These are phyloP conservation scores for Cupressus sempervirens DNA, from an alignment of 75 land plant genomes.

Conservation along the genomic window DNA sequence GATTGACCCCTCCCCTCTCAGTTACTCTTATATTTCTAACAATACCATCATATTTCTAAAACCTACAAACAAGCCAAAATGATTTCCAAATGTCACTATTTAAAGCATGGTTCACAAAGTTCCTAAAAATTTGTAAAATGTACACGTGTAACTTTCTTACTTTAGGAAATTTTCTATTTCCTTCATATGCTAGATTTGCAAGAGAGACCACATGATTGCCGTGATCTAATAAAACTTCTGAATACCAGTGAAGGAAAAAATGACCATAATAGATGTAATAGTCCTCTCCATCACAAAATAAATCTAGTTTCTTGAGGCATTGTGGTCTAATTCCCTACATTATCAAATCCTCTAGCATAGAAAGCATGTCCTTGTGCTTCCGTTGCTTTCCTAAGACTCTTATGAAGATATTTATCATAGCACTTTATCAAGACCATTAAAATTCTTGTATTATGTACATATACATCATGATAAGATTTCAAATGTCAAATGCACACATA, in stretches of 20 bases:
- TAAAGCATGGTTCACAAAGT: neutral
- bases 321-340: conserved; percentile 87
- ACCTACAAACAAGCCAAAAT: conserved; percentile 41
- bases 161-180: conserved; percentile 71
- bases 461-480: neutral
- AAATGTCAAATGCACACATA: neutral
- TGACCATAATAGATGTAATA: conserved; percentile 96
- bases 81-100: neutral
- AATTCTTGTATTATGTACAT: neutral
- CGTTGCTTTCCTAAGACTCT: conserved; percentile 70
- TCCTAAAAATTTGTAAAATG: neutral
- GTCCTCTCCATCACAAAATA: conserved; percentile 95
- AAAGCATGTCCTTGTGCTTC: conserved; percentile 77
- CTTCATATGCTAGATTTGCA: conserved; percentile 94
- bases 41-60: conserved; percentile 98
- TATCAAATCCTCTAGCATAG: conserved; percentile 83
- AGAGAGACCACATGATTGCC: conserved; percentile 82
- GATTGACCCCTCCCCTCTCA: too few relatives aligned
- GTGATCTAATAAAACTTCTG: conserved; percentile 77
- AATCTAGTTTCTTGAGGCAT: conserved; percentile 91
- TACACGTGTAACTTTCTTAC: conserved; percentile 20
- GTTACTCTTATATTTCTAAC: too few relatives aligned
- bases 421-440: conserved; percentile 59
- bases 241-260: conserved; percentile 94
- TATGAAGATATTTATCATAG: conserved; percentile 81